Percentiles rank a stretch among this genome's conserved stretches.
Evolutionary conservation across 2,329 filamentous ascomycete species (phyloP).

Genomic region (Colletotrichum sp.): DNA sequence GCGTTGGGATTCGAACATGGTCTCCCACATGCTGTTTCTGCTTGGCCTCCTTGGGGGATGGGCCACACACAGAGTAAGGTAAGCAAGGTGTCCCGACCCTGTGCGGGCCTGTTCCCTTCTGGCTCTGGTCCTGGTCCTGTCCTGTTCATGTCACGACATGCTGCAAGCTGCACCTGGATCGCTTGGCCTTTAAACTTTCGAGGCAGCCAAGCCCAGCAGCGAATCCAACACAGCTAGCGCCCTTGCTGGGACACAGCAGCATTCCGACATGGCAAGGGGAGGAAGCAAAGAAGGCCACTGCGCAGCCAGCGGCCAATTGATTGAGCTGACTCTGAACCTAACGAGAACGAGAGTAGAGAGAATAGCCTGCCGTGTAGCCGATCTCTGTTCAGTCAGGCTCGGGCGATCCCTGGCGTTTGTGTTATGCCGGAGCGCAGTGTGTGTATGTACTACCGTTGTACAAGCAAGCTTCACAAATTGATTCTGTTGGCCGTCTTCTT

Average conservation of each 20-base stretch:
- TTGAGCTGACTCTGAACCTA: not conserved
- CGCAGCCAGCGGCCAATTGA: not conserved
- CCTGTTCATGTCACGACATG: not conserved
- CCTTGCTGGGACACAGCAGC: not conserved
- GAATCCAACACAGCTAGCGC: not conserved
- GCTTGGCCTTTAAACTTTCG: not conserved
- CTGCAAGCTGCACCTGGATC: not conserved
- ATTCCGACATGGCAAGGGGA: not conserved
- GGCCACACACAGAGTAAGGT: no score
- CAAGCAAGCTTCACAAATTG: not conserved
- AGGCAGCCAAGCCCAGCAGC: not conserved
- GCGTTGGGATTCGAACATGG: slow-evolving; percentile 9
- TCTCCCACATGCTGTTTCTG: not conserved
- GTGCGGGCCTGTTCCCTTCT: not conserved
- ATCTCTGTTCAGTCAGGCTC: not conserved
- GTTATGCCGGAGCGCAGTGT: not conserved
- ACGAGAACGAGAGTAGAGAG: not conserved
- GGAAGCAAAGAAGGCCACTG: not conserved
- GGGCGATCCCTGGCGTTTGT: slow-evolving; percentile 4
- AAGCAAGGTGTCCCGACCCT: not conserved
- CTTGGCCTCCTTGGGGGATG: not conserved
- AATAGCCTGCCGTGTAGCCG: slow-evolving; percentile 7
- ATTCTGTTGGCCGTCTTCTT: not conserved
- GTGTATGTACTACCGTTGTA: not conserved
- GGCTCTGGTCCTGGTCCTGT: not conserved